phyloP scores from a whole-genome alignment of 768 basidiomycete genomes.

The Panellus pusillus region DNA sequence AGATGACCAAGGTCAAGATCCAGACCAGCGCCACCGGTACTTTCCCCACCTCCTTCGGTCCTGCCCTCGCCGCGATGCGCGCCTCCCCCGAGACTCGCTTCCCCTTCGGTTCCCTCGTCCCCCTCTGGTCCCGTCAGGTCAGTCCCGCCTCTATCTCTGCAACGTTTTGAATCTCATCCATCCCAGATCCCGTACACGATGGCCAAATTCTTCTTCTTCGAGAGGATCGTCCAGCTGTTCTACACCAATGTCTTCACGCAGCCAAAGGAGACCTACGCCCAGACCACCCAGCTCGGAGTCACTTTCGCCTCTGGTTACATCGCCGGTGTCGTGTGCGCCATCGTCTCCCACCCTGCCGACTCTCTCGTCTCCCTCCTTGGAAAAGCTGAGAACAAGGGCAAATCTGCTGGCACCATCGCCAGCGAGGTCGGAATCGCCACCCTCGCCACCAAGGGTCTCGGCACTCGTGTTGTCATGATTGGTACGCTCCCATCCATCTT shows the following conservation, averaged over 20 bases:
- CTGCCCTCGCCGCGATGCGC: constrained; percentile 72
- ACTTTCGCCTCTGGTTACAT: constrained; percentile 92
- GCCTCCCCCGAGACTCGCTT: constrained; percentile 70
- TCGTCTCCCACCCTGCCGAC: constrained; percentile 96
- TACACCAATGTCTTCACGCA: constrained; percentile 83
- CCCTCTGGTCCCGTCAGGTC: constrained; percentile 88
- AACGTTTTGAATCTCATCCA: not conserved
- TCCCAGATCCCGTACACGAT: constrained; percentile 93
- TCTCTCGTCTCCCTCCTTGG: constrained; percentile 92
- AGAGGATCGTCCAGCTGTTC: constrained; percentile 84
- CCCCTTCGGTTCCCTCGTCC: constrained; percentile 83
- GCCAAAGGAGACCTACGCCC: constrained; percentile 76
- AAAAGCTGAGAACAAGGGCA: constrained; percentile 84
- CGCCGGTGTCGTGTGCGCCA: constrained; percentile 92
- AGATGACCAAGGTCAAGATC: constrained; percentile 93
- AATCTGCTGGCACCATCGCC: constrained; percentile 68
- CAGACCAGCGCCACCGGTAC: constrained; percentile 75
- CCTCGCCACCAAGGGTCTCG: constrained; percentile 83
- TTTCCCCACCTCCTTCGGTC: constrained; percentile 74
- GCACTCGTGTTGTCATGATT: constrained; percentile 86
- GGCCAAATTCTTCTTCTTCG: constrained; percentile 98
- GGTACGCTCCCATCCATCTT: constrained; percentile 39
- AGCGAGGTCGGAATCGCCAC: constrained; percentile 63
- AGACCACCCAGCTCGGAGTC: constrained; percentile 83
- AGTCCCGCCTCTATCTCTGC: constrained; percentile 18